phyloP scores from a whole-genome alignment of 805 yeast species.

The Torulaspora indica region DNA sequence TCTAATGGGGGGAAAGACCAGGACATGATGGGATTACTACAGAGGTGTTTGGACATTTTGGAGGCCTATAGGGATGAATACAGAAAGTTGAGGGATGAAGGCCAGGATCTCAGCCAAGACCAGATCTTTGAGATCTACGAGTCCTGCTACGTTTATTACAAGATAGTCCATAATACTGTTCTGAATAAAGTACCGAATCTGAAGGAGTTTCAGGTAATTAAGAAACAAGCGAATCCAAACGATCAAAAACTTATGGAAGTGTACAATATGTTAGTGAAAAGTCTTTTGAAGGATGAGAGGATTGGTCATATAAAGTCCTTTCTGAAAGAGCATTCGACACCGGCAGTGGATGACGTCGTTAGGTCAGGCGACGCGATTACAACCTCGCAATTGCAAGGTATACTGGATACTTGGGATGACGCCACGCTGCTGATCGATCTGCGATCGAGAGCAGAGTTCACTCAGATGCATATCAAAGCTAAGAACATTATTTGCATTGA shows the following conservation, averaged over 20 bases:
- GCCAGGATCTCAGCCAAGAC: slow-evolving; percentile 4
- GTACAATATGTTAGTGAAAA: slow-evolving; percentile 33
- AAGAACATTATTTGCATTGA: slow-evolving; percentile 66
- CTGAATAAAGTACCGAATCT: slow-evolving; percentile 30
- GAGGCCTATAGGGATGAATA: slow-evolving; percentile 33
- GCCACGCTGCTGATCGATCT: slow-evolving; percentile 60
- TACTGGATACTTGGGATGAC: slow-evolving; percentile 14
- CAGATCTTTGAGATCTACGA: slow-evolving; percentile 25
- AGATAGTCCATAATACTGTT: slow-evolving; percentile 31
- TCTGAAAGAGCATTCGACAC: slow-evolving; percentile 19
- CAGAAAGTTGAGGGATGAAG: slow-evolving; percentile 19
- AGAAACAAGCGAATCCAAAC: slow-evolving; percentile 15
- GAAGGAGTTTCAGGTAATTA: slow-evolving; percentile 23
- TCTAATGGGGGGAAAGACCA: slow-evolving; percentile 12
- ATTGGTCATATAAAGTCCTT: slow-evolving; percentile 27
- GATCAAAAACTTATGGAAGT: slow-evolving; percentile 30
- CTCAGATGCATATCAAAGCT: slow-evolving; percentile 57
- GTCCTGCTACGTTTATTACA: slow-evolving; percentile 35
- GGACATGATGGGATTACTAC: slow-evolving; percentile 25
- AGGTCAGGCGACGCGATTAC: slow-evolving; percentile 10
- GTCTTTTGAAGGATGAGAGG: slow-evolving; percentile 30
- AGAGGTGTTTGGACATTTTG: slow-evolving; percentile 33
- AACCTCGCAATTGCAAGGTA: slow-evolving; percentile 13
- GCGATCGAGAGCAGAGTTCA: slow-evolving; percentile 56
- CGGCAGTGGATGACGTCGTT: slow-evolving; percentile 6